phyloP scores from a whole-genome alignment of 805 yeast genomes.

The Candida morakotiae region DNA sequence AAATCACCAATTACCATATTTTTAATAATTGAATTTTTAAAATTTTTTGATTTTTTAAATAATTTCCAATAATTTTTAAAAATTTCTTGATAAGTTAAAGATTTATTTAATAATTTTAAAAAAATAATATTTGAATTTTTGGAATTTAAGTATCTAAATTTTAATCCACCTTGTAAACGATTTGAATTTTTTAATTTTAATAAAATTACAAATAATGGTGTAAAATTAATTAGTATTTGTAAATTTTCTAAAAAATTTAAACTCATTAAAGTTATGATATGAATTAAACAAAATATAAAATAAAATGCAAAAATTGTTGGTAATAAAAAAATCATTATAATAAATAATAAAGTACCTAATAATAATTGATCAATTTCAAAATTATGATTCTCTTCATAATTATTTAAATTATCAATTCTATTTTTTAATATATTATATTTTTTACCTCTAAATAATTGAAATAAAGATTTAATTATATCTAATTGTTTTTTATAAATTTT shows the following conservation, averaged over 20 bases:
- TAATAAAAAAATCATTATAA: slow-evolving; percentile 67
- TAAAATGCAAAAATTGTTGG: slow-evolving; percentile 91
- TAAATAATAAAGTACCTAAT: slow-evolving; percentile 84
- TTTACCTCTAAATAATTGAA: slow-evolving; percentile 84
- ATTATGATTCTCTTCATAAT: slow-evolving; percentile 19
- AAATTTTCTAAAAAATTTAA: slow-evolving; percentile 54
- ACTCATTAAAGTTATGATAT: slow-evolving; percentile 47
- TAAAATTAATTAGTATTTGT: slow-evolving; percentile 69
- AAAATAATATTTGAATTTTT: slow-evolving; percentile 19
- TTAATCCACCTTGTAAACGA: slow-evolving; percentile 52
- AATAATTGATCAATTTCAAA: slow-evolving; percentile 84
- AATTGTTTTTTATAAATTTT: slow-evolving; percentile 76
- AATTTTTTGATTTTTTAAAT: slow-evolving; percentile 26
- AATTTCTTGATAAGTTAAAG: slow-evolving; percentile 34
- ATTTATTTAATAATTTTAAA: slow-evolving; percentile 29
- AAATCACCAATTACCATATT: slow-evolving; percentile 25
- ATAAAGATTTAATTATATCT: slow-evolving; percentile 63
- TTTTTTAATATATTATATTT: slow-evolving; percentile 79
- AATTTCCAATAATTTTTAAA: slow-evolving; percentile 27
- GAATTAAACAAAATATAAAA: slow-evolving; percentile 58
- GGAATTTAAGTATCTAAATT: slow-evolving; percentile 21
- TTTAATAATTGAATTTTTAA: slow-evolving; percentile 18
- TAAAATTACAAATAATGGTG: slow-evolving; percentile 81
- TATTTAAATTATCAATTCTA: slow-evolving; percentile 77
- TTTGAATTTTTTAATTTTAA: slow-evolving; percentile 76